Percentiles rank a stretch among this genome's conserved stretches.
Evolutionary conservation across 2,329 filamentous ascomycete species (phyloP).

Genomic region (Cordyceps tenuipes): DNA sequence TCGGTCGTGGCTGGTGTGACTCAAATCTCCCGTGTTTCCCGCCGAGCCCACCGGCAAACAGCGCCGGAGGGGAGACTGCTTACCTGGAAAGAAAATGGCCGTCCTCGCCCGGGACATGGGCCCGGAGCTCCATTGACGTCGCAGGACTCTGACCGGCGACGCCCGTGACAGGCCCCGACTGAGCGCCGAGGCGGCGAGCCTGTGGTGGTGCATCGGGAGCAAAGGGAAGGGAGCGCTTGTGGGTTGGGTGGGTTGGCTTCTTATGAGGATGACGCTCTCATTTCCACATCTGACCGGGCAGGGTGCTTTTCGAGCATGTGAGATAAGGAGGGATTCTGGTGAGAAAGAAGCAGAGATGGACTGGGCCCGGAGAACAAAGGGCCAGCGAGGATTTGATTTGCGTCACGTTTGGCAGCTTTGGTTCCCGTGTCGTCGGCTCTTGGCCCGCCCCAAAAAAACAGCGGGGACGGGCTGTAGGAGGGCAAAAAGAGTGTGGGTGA

Average conservation of each 20-base stretch:
- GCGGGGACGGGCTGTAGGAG: neutral
- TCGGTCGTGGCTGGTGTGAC: neutral
- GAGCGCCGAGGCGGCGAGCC: slow-evolving; percentile 22
- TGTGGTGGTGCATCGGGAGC: slow-evolving; percentile 12
- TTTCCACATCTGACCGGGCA: slow-evolving; percentile 3
- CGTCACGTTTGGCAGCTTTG: neutral
- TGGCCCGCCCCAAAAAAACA: slow-evolving; percentile 4
- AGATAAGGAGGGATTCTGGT: neutral
- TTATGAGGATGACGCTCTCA: slow-evolving; percentile 11
- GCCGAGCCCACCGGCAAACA: neutral
- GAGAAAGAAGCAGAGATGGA: neutral
- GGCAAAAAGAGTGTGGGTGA: neutral
- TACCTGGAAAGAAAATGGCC: slow-evolving; percentile 54
- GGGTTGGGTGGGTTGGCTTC: neutral
- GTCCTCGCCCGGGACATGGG: slow-evolving; percentile 36
- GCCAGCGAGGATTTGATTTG: neutral
- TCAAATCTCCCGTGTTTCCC: neutral
- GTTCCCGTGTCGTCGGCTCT: slow-evolving; percentile 3
- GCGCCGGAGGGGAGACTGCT: neutral
- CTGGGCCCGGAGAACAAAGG: neutral
- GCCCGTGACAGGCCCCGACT: slow-evolving; percentile 19
- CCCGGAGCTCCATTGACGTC: slow-evolving; percentile 24
- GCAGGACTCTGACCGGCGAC: slow-evolving; percentile 7
- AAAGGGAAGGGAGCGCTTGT: neutral
- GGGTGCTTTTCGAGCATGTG: slow-evolving; percentile 4